Conservation (phyloP, 2,329 filamentous ascomycete species). For the Aspergillus sojae region DNA sequence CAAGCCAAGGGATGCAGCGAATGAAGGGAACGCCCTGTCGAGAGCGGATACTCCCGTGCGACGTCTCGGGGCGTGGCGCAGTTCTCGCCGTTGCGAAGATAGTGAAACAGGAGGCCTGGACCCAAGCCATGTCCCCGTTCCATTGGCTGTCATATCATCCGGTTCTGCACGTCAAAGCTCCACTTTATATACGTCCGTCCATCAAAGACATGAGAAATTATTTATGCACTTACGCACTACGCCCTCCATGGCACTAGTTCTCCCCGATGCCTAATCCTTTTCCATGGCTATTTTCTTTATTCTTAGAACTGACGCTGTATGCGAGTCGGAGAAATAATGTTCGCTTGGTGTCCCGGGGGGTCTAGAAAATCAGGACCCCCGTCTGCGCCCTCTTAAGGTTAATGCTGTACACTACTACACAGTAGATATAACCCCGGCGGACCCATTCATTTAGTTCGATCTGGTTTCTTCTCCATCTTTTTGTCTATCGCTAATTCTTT, state of each 20-base stretch:
- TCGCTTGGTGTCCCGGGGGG: not conserved
- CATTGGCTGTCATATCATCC: not conserved
- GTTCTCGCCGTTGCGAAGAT: conserved; percentile 7
- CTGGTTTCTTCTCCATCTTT: not conserved
- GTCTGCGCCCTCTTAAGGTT: not conserved
- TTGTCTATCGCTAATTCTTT: conserved; percentile 1
- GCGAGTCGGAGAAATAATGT: not conserved
- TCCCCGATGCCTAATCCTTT: not conserved
- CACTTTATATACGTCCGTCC: not conserved
- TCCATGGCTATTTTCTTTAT: not conserved
- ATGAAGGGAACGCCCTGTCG: not conserved
- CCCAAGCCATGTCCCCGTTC: not conserved
- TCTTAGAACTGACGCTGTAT: not conserved
- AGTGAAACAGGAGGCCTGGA: conserved; percentile 13
- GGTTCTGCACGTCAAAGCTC: not conserved
- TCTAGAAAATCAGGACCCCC: not conserved
- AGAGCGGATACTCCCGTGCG: conserved; percentile 14
- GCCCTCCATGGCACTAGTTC: not conserved
- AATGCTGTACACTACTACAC: not conserved
- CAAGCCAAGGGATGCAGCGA: not conserved
- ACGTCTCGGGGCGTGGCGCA: conserved; percentile 10
- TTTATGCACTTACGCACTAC: not conserved
- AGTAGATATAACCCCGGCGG: not conserved
- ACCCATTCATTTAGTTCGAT: not conserved
- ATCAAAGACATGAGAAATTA: not conserved